Conservation (phyloP, 345 rosid species). For the Dipteronia sinensis region DNA sequence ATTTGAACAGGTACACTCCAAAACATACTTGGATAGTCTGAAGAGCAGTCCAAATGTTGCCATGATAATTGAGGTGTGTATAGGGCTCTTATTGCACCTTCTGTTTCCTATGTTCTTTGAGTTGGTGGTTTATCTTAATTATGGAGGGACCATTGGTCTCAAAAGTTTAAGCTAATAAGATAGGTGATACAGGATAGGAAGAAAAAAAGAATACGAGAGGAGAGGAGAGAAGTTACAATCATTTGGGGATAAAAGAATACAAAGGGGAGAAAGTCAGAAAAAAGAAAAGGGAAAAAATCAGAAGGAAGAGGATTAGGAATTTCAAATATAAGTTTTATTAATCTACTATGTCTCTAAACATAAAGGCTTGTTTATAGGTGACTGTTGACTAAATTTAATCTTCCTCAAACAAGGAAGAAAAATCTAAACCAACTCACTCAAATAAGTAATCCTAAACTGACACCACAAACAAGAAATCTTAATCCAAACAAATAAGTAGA, state of each 20-base stretch:
- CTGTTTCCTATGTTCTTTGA: not conserved
- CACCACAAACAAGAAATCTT: no score
- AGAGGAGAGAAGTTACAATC: not conserved
- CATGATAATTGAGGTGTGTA: slow-evolving; percentile 72
- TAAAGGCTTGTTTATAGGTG: no score
- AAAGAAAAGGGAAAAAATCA: not conserved
- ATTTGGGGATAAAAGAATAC: not conserved
- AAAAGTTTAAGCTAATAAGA: not conserved
- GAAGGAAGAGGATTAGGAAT: not conserved
- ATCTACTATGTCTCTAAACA: no score
- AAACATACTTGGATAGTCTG: slow-evolving; percentile 71
- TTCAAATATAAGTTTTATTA: not conserved
- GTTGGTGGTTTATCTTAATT: not conserved
- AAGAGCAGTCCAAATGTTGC: slow-evolving; percentile 78
- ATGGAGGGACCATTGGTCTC: not conserved
- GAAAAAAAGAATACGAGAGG: not conserved
- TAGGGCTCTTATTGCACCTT: slow-evolving; percentile 8
- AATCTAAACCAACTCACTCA: no score
- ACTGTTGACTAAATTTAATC: no score
- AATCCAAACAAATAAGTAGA: no score
- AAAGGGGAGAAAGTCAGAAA: not conserved
- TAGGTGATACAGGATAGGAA: not conserved
- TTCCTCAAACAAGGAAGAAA: no score
- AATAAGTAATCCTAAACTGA: no score
- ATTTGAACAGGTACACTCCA: slow-evolving; percentile 71